Evolutionary conservation across 441 rosid species (phyloP), one percentile per base, ranked within the genome.

Genomic region (Theobroma grandiflorum): DNA sequence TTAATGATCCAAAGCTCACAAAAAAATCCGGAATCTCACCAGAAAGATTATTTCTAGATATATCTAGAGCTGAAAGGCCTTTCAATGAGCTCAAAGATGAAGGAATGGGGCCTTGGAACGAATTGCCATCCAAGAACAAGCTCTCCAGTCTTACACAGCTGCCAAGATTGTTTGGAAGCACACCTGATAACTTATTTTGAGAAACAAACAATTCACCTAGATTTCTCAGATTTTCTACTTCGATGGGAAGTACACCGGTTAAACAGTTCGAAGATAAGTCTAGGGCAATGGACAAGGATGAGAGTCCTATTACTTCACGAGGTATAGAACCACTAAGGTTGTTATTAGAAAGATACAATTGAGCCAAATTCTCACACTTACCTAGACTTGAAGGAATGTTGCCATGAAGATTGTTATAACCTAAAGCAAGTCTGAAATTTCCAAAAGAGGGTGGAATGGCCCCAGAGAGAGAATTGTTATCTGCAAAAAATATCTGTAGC

Each of bases 21-120:
- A 85, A 1, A 31, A 42, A 83, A 2, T 33, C 11, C 1, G 85
- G 83, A 37, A 87, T 77, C 8, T 9, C 4, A 0, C 88, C 87
- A 0, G 78, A 72, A 10, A 88, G 15, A 22, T 79, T 50, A 52
- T 84, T 88, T 0, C 0, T 15, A 4, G 86, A 84, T 16, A 86
- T 52, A 49, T 80, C 82, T 1, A 82, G 18, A 0, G 2, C 26
- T 47, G 4, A 15, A 12, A 84, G 4, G 2, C 81, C 86, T 76
- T n/a, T 72, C 58, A 83, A 43, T 6, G 75, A 15, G 8, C 58
- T 18, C 14, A 74, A 53, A n/a, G 70, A 72, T 3, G 62, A 37
- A 5, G 87, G 86, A 43, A 85, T 80, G 0, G 61, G 42, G 6
- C 86, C 87, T 0, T 71, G 14, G 11, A 65, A 65, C 1, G 9